Percentiles rank a stretch among this genome's conserved stretches.
phyloP scores from a whole-genome alignment of 164 flowering plant species.

The Nymphaea colorata region DNA sequence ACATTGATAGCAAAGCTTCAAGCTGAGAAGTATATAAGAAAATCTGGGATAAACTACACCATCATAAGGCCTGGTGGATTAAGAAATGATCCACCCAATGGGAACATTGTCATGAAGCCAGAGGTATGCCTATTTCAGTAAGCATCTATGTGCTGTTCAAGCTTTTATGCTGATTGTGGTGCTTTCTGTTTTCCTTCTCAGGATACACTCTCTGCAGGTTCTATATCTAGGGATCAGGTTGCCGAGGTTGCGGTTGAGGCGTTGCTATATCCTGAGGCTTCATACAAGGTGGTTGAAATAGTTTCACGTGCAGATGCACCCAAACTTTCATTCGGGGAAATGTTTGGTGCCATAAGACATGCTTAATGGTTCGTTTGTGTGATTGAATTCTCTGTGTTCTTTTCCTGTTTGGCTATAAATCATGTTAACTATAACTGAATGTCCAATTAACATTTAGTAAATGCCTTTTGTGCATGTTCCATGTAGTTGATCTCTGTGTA shows the following conservation, averaged over 20 bases:
- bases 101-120: conserved; percentile 80
- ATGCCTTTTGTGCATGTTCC: not conserved
- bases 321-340: conserved; percentile 57
- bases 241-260: conserved; percentile 96
- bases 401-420: not conserved
- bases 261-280: conserved; percentile 52
- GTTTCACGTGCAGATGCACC: conserved; percentile 78
- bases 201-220: conserved; percentile 78
- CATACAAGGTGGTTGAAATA: conserved; percentile 90
- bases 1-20: conserved; percentile 85
- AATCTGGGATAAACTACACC: conserved; percentile 87
- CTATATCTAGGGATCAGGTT: conserved; percentile 85
- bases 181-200: conserved; percentile 11
- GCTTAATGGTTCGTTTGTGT: conserved; percentile 12
- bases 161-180: not conserved
- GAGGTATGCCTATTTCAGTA: conserved; percentile 46
- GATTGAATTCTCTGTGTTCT: not conserved
- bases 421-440: not conserved
- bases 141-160: conserved; percentile 1
- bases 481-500: too few species aligned
- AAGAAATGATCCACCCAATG: conserved; percentile 75
- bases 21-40: conserved; percentile 75
- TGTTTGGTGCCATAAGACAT: conserved; percentile 64
- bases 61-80: conserved; percentile 97
- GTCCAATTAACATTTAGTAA: not conserved